These are phyloP conservation scores for Magnaporthiopsis poae DNA, from an alignment of 2,329 filamentous ascomycete species.

Conservation along the genomic window DNA sequence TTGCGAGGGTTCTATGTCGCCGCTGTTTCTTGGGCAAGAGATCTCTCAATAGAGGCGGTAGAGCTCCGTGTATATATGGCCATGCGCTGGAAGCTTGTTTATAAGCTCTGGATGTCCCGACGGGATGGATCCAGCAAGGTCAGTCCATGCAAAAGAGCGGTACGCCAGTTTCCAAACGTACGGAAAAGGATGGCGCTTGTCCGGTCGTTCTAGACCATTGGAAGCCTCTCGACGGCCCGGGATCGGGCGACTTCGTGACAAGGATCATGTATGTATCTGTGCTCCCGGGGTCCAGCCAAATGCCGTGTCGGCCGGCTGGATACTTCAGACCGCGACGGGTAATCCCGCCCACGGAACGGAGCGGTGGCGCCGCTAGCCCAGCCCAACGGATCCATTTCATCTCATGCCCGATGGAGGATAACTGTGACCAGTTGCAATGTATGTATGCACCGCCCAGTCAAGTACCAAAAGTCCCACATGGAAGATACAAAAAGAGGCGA, in stretches of 20 bases:
- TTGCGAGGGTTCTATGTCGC: no score
- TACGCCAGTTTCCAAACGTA: not conserved
- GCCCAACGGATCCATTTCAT: no score
- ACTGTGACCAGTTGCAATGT: no score
- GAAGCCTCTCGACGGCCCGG: no score
- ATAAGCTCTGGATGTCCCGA: not conserved
- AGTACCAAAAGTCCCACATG: not conserved
- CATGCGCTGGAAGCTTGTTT: not conserved
- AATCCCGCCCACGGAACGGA: not conserved
- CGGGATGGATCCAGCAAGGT: not conserved
- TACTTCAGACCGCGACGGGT: not conserved
- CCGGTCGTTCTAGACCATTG: not conserved
- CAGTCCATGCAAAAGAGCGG: no score
- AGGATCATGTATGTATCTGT: not conserved
- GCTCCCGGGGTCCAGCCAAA: not conserved
- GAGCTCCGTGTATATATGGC: no score
- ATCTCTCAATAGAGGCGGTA: no score
- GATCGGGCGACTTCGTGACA: not conserved
- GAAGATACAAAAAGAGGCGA: not conserved
- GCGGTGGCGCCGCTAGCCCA: no score
- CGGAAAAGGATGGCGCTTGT: not conserved
- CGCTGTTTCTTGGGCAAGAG: no score
- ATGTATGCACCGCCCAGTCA: not conserved
- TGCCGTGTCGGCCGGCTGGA: not conserved
- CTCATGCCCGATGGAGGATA: not conserved